Percentiles rank a stretch among this genome's conserved stretches.
Evolutionary conservation across 495 filamentous ascomycete species (phyloP).

Genomic region (Talaromyces thailandensis): DNA sequence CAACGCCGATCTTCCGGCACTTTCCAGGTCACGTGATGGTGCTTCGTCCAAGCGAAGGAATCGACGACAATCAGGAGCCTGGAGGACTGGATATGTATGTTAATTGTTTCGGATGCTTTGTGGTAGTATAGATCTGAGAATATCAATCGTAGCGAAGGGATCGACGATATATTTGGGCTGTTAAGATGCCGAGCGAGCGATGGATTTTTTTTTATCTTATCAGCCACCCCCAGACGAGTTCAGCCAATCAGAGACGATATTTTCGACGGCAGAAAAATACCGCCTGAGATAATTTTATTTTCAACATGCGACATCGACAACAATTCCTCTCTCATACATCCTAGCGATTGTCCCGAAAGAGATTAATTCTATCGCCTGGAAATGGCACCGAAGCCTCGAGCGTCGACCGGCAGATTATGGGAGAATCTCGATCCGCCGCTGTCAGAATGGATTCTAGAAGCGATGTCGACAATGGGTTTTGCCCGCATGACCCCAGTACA

Average conservation of each 20-base stretch:
- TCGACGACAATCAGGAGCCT: background rate
- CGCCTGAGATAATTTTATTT: conserved; percentile 4
- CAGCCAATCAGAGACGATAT: background rate
- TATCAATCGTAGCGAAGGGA: background rate
- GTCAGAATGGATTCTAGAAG: conserved; percentile 87
- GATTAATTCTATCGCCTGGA: background rate
- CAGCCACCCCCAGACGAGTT: background rate
- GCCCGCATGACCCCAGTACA: conserved; percentile 87
- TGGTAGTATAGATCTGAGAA: background rate
- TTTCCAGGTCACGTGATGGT: conserved; percentile 3
- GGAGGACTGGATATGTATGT: background rate
- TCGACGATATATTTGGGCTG: background rate
- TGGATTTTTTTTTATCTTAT: conserved; percentile 6
- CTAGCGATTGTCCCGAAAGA: background rate
- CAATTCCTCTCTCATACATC: background rate
- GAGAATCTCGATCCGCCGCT: conserved; percentile 65
- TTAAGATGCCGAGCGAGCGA: background rate
- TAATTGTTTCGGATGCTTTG: background rate
- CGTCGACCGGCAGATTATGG: conserved; percentile 57
- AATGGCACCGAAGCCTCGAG: conserved; percentile 29
- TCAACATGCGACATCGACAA: conserved; percentile 1
- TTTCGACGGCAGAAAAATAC: conserved; percentile 1
- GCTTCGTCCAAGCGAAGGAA: background rate
- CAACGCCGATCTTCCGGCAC: background rate
- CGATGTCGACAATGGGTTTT: conserved; percentile 77